Conservation (phyloP, 495 filamentous ascomycete species). For the Saxophila tyrrhenica region DNA sequence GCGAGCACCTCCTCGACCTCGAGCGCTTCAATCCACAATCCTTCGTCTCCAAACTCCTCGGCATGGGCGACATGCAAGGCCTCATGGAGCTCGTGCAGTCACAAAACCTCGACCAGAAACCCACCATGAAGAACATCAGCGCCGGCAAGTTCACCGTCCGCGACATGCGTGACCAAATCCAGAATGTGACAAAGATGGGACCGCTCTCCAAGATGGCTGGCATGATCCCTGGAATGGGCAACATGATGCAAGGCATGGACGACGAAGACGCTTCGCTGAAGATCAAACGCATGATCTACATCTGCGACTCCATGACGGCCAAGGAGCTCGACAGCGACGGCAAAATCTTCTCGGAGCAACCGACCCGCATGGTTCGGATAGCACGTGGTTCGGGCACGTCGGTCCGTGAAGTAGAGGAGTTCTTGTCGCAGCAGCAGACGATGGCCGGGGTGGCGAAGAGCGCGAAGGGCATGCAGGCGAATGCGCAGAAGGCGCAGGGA, state of each 20-base stretch:
- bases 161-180: slow-evolving; percentile 88
- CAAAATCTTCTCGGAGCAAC: slow-evolving; percentile 85
- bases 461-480: slow-evolving; percentile 91
- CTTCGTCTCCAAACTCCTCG: slow-evolving; percentile 82
- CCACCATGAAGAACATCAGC: slow-evolving; percentile 96
- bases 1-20: slow-evolving; percentile 91
- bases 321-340: slow-evolving; percentile 92
- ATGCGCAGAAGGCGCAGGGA: slow-evolving; percentile 87
- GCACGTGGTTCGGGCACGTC: slow-evolving; percentile 80
- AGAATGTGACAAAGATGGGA: slow-evolving; percentile 99
- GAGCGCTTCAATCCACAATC: slow-evolving; percentile 84
- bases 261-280: slow-evolving; percentile 90
- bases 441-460: slow-evolving; percentile 99
- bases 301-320: slow-evolving; percentile 93
- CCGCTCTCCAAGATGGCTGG: slow-evolving; percentile 94
- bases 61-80: slow-evolving; percentile 95
- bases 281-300: slow-evolving; percentile 96
- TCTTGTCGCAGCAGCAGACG: slow-evolving; percentile 95
- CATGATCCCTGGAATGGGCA: slow-evolving; percentile 92
- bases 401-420: slow-evolving; percentile 90
- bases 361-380: slow-evolving; percentile 86
- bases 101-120: slow-evolving; percentile 94
- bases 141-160: slow-evolving; percentile 93
- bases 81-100: slow-evolving; percentile 94
- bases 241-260: slow-evolving; percentile 89